Conservation (phyloP, 306 rosid genomes). For the Corylus americana region DNA sequence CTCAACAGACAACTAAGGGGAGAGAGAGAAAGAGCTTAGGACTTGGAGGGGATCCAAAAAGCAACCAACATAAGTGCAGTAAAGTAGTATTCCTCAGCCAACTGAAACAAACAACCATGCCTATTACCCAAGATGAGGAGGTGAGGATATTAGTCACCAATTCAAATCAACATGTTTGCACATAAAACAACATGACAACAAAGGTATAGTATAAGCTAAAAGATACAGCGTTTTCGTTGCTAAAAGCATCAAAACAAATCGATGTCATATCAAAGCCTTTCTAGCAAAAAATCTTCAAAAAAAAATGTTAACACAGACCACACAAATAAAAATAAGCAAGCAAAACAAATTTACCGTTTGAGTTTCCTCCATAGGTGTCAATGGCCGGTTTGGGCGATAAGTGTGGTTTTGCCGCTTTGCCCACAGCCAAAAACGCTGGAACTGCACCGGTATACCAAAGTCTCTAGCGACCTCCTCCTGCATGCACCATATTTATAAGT, state of each 20-base stretch:
- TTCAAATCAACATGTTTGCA: conserved; percentile 9
- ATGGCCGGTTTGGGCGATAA: conserved; percentile 80
- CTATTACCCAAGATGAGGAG: not conserved
- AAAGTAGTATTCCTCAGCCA: not conserved
- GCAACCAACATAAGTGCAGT: not conserved
- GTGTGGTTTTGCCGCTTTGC: conserved; percentile 84
- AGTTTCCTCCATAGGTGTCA: conserved; percentile 65
- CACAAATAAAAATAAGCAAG: conserved; percentile 3
- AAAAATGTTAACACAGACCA: not conserved
- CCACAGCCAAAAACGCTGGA: conserved; percentile 93
- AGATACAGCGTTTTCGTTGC: not conserved
- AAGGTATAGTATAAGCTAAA: not conserved
- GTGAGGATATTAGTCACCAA: conserved; percentile 5
- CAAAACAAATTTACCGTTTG: conserved; percentile 58
- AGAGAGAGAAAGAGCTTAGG: too few species aligned
- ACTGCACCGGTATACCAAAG: conserved; percentile 76
- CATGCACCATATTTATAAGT: conserved; percentile 22
- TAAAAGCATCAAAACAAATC: not conserved
- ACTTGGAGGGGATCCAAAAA: not conserved
- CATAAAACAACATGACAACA: conserved; percentile 15
- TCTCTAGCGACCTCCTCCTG: conserved; percentile 93
- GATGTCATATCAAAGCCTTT: not conserved
- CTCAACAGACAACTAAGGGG: too few species aligned
- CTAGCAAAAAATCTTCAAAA: not conserved
- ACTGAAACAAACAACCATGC: not conserved